A percentile compares a stretch with the other conserved stretches of the same genome.
These are phyloP conservation scores for Neofusicoccum kwambonambiense DNA, from an alignment of 2,329 filamentous ascomycete genomes.

Conservation along the genomic window DNA sequence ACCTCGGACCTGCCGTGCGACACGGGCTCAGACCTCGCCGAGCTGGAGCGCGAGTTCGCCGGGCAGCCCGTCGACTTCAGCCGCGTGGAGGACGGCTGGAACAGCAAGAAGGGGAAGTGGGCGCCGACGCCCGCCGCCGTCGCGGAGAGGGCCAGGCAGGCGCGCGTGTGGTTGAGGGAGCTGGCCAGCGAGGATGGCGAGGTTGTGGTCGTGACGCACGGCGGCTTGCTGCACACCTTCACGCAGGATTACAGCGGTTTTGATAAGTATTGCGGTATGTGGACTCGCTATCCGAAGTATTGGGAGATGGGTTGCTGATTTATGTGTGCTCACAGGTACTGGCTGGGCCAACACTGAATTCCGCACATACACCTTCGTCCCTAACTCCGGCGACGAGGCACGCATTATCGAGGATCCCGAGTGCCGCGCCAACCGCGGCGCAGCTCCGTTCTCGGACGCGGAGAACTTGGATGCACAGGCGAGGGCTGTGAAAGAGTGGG, in stretches of 20 bases:
- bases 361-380: constrained; percentile 65
- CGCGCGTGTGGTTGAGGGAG: constrained; percentile 57
- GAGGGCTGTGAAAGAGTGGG: not conserved
- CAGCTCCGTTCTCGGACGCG: constrained; percentile 18
- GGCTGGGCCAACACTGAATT: constrained; percentile 74
- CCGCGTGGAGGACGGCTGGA: constrained; percentile 64
- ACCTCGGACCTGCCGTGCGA: constrained; percentile 73
- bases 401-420: constrained; percentile 35
- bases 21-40: constrained; percentile 59
- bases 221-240: constrained; percentile 79
- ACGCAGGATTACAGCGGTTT: constrained; percentile 75
- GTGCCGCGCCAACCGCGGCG: constrained; percentile 22
- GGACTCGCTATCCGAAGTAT: no score
- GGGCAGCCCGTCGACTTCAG: constrained; percentile 60
- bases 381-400: constrained; percentile 32
- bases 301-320: not conserved
- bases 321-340: constrained; percentile 53
- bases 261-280: constrained; percentile 45
- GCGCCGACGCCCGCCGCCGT: constrained; percentile 49
- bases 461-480: constrained; percentile 18
- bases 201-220: constrained; percentile 77
- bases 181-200: constrained; percentile 54
- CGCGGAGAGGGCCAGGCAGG: constrained; percentile 59
- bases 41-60: constrained; percentile 61
- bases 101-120: constrained; percentile 54